Conservation (phyloP, 2,329 filamentous ascomycete species). For the Capronia epimyces region DNA sequence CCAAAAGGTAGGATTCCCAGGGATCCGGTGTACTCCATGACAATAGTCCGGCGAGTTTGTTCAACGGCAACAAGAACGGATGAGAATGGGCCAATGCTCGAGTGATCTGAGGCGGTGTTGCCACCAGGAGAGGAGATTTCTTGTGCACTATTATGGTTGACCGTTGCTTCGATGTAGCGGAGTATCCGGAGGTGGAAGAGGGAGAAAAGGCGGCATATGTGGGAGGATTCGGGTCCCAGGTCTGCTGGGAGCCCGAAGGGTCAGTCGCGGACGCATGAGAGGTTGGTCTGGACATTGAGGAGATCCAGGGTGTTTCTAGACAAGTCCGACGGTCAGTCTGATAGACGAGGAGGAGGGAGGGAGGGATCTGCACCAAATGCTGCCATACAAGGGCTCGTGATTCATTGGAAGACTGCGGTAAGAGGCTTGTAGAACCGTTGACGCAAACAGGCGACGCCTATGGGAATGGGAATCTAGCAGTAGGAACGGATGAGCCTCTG, state of each 20-base stretch:
- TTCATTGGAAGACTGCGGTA: slow-evolving; percentile 1
- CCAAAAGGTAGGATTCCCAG: slow-evolving; percentile 92
- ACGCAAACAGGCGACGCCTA: not conserved
- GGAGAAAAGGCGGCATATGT: slow-evolving; percentile 91
- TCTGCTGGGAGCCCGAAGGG: slow-evolving; percentile 31
- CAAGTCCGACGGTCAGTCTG: slow-evolving; percentile 7
- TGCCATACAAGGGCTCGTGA: slow-evolving; percentile 44
- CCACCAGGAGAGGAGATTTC: slow-evolving; percentile 86
- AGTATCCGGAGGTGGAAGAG: slow-evolving; percentile 64
- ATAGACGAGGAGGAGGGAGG: slow-evolving; percentile 1
- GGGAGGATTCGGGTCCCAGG: slow-evolving; percentile 52
- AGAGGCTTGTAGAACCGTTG: not conserved
- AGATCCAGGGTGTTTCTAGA: slow-evolving; percentile 50
- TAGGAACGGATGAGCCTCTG: not conserved
- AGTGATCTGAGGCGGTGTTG: slow-evolving; percentile 91
- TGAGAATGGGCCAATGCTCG: slow-evolving; percentile 92
- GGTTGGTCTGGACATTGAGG: slow-evolving; percentile 47
- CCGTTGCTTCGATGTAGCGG: slow-evolving; percentile 66
- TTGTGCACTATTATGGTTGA: slow-evolving; percentile 94
- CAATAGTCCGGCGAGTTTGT: slow-evolving; percentile 74
- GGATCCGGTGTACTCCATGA: slow-evolving; percentile 93
- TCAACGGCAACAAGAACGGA: slow-evolving; percentile 83
- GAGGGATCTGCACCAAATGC: slow-evolving; percentile 36
- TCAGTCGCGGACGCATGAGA: slow-evolving; percentile 37
- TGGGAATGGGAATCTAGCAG: not conserved